Base-by-base conservation (phyloP, 306 rosid species). In the Lotus japonicus region DNA sequence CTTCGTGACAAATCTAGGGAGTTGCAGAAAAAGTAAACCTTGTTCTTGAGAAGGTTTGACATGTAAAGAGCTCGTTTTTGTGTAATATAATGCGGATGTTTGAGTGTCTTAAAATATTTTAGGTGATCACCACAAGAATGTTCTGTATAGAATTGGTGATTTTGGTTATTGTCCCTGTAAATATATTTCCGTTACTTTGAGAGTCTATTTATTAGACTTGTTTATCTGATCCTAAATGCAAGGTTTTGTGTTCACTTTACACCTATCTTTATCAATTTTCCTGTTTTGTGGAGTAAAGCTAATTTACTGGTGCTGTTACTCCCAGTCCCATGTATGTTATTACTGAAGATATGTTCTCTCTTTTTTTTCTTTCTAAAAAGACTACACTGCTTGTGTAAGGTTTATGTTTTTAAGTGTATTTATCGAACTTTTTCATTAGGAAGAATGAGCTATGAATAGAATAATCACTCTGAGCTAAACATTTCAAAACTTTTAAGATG, bases 31-130 rank as follows among this genome's bases (percentile, higher is more conserved):
- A 49, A 16, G 57, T 76, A 82, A 73, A 57, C 83, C 83, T 76
- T 73, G 71, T 75, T 80, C 64, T 66, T 36, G 68, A 67, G 78
- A 64, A 78, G 81, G 90, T 79, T 83, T 76, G 81, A 38, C 48
- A 5, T 67, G 73, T 71, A 79, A 19, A 78, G 77, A 26, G 79
- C 64, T 43, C 9, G 44, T 61, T 62, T 64, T 59, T 58, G 65
- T 88, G 88, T 81, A 79, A 66, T 56, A 46, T 81, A 71, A 54
- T 48, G 53, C 15, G 60, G 72, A 58, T 65, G 43, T 50, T 58
- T 61, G 68, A 45, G 66, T 65, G 70, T 71, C 80, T 77, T 35
- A 66, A 33, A 64, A 4, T 64, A 1, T 73, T 71, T 74, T 46
- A 72, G 80, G 76, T 67, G 73, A 73, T 86, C 84, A 66, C 79